Conservation (phyloP, 108 stramenopile species). For the Pseudonitzschia pungens region DNA sequence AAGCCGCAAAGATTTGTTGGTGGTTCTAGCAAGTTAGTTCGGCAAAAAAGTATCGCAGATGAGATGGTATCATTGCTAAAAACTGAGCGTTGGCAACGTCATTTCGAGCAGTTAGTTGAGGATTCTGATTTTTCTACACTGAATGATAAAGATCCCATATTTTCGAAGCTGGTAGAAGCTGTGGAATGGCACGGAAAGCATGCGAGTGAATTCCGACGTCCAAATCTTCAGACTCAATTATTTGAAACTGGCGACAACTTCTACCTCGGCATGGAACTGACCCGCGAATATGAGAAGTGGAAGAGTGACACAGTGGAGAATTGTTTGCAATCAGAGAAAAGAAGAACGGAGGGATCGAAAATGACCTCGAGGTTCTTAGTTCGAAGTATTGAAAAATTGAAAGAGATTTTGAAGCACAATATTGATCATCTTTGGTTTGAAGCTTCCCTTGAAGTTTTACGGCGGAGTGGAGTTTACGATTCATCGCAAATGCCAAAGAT, state of each 20-base stretch:
- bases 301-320: slow-evolving; percentile 28
- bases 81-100: slow-evolving; percentile 36
- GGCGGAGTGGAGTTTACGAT: slow-evolving; percentile 36
- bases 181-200: slow-evolving; percentile 15
- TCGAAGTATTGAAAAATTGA: slow-evolving; percentile 10
- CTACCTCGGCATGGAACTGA: slow-evolving; percentile 42
- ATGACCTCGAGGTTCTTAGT: neutral
- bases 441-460: slow-evolving; percentile 35
- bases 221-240: slow-evolving; percentile 37
- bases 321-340: neutral
- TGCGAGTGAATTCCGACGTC: slow-evolving; percentile 22
- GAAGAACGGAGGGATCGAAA: neutral
- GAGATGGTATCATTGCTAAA: slow-evolving; percentile 29
- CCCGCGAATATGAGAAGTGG: slow-evolving; percentile 43
- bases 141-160: slow-evolving; percentile 24
- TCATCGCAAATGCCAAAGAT: slow-evolving; percentile 27
- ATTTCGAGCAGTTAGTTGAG: slow-evolving; percentile 28
- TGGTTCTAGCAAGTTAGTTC: slow-evolving; percentile 45
- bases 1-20: slow-evolving; percentile 38
- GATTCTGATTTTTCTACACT: slow-evolving; percentile 21
- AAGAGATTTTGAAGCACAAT: slow-evolving; percentile 24
- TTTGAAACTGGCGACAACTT: slow-evolving; percentile 45
- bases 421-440: slow-evolving; percentile 48
- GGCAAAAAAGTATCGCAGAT: slow-evolving; percentile 23
- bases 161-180: slow-evolving; percentile 26